Evolutionary conservation across 23 red algal genomes (phyloP).

Genomic region (Gracilaria gracilis): DNA sequence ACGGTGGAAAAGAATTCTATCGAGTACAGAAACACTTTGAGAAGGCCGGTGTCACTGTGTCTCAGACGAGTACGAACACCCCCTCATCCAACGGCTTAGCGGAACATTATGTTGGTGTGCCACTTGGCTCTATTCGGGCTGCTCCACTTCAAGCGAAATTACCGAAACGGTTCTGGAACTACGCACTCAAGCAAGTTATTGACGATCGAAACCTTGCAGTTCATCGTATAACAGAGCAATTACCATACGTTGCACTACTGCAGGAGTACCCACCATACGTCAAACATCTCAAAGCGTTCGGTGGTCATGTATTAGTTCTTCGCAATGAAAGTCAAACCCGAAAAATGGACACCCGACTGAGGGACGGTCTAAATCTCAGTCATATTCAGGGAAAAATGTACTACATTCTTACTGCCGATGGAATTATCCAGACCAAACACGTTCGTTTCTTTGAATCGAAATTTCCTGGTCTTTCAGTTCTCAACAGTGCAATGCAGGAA

Average conservation of each 20-base stretch:
- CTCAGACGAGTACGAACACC: constrained; percentile 8
- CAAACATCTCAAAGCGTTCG: constrained; percentile 28
- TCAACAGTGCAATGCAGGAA: too few relatives aligned
- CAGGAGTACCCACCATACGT: neutral
- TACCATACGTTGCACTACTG: constrained; percentile 14
- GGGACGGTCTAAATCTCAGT: constrained; percentile 15
- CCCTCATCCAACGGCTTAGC: constrained; percentile 41
- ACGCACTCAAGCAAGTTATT: constrained; percentile 35
- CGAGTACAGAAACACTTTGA: neutral
- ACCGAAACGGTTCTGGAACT: neutral
- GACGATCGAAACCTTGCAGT: neutral
- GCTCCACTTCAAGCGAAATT: constrained; percentile 1
- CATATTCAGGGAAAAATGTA: constrained; percentile 46
- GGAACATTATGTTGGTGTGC: neutral
- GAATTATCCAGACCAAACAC: constrained; percentile 38
- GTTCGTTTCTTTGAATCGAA: constrained; percentile 19
- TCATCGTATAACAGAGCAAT: neutral
- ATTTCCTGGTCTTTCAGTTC: constrained; percentile 21
- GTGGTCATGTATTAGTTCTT: constrained; percentile 15
- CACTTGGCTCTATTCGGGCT: neutral
- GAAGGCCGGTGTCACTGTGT: constrained; percentile 6
- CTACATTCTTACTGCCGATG: constrained; percentile 18
- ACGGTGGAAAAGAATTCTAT: too few relatives aligned
- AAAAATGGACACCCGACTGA: constrained; percentile 10
- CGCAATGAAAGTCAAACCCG: neutral